These are phyloP conservation scores for Eucalyptus caleyi DNA, from an alignment of 345 rosid species.

Conservation along the genomic window DNA sequence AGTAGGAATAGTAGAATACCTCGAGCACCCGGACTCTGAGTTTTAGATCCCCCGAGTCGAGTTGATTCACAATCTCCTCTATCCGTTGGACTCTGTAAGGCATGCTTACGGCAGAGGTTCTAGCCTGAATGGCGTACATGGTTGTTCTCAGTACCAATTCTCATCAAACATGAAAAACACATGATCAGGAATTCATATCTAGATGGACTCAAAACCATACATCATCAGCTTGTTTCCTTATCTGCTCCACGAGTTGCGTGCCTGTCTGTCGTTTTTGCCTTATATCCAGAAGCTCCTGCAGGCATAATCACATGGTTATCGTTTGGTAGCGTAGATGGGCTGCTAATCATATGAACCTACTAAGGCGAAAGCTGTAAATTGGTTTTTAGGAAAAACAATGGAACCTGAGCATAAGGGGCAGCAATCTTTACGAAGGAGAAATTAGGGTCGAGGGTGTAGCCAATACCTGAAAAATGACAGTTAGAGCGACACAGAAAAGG, in stretches of 20 bases:
- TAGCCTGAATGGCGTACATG: conserved; percentile 40
- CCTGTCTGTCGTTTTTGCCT: conserved; percentile 38
- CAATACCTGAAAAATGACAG: conserved; percentile 52
- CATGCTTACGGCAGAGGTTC: conserved; percentile 73
- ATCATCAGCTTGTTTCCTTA: conserved; percentile 87
- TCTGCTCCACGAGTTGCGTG: conserved; percentile 57
- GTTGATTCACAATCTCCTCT: conserved; percentile 83
- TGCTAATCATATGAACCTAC: not conserved
- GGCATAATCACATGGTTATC: not conserved
- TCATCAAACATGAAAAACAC: not conserved
- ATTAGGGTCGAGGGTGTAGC: conserved; percentile 70
- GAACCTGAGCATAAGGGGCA: conserved; percentile 92
- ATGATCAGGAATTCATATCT: not conserved
- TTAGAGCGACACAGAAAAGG: not conserved
- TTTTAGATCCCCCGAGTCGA: conserved; percentile 83
- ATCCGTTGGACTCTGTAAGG: conserved; percentile 74
- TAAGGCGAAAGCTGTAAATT: not conserved
- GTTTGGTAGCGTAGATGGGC: not conserved
- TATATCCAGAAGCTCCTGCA: conserved; percentile 81
- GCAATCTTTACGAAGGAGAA: conserved; percentile 84
- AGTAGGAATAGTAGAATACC: conserved; percentile 20
- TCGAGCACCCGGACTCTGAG: conserved; percentile 92
- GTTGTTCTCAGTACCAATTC: not conserved
- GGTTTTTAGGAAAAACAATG: not conserved
- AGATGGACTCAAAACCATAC: conserved; percentile 17